Evolutionary conservation across 2,329 filamentous ascomycete species (phyloP).

Genomic region (Raffaelea albimanens): DNA sequence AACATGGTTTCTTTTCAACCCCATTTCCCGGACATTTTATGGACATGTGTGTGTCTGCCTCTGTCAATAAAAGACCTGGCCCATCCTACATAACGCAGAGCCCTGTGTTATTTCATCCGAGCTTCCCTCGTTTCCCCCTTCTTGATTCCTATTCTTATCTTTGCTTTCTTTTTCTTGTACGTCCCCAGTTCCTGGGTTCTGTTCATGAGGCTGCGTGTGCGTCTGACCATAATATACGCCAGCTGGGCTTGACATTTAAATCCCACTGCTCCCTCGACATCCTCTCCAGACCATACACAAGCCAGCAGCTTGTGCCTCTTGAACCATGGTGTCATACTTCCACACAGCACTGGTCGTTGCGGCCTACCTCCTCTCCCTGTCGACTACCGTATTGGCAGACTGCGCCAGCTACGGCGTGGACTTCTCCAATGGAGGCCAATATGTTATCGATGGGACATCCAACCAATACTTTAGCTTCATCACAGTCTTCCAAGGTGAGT

Average conservation of each 20-base stretch:
- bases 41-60: not conserved
- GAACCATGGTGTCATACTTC: conserved; percentile 13
- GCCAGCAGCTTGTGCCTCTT: too few relatives aligned
- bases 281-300: too few relatives aligned
- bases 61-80: not conserved
- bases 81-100: too few relatives aligned
- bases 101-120: not conserved
- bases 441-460: conserved; percentile 27
- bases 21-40: too few relatives aligned
- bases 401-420: conserved; percentile 28
- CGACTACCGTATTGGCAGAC: conserved; percentile 13
- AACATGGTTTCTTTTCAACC: too few relatives aligned
- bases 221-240: too few relatives aligned
- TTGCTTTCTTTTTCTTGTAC: not conserved
- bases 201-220: too few relatives aligned
- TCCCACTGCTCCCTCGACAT: too few relatives aligned
- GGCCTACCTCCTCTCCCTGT: conserved; percentile 12
- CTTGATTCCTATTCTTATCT: not conserved
- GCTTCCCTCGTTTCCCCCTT: not conserved
- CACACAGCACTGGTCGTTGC: conserved; percentile 14
- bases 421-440: conserved; percentile 27
- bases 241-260: too few relatives aligned
- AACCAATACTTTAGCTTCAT: conserved; percentile 28
- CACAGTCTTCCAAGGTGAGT: conserved; percentile 17
- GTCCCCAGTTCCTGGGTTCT: conserved; percentile 11